phyloP scores from a whole-genome alignment of 768 basidiomycete genomes.

The Phylloporus arenicola region DNA sequence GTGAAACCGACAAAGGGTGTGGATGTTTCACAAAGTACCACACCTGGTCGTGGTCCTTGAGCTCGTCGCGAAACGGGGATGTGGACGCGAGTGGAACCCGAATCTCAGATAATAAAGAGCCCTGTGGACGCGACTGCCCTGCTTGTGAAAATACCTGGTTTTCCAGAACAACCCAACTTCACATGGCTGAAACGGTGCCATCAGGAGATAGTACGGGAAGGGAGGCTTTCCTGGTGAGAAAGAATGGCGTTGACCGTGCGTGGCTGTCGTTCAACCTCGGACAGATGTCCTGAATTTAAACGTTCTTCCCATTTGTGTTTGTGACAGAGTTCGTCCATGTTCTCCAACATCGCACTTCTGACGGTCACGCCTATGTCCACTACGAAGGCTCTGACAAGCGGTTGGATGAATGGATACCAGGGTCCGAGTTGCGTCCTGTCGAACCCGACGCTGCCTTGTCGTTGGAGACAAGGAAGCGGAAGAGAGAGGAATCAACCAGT shows the following conservation, averaged over 20 bases:
- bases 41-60: not conserved
- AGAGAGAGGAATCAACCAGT: constrained; percentile 16
- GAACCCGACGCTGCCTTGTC: constrained; percentile 21
- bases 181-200: constrained; percentile 19
- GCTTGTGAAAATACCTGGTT: not conserved
- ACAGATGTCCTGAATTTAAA: constrained; percentile 11
- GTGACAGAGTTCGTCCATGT: constrained; percentile 44
- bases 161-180: constrained; percentile 2
- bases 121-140: no score
- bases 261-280: constrained; percentile 13
- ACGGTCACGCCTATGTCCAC: constrained; percentile 62
- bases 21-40: not conserved
- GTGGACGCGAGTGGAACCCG: not conserved
- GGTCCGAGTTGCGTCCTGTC: constrained; percentile 31
- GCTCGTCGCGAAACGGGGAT: not conserved
- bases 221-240: constrained; percentile 26
- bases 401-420: constrained; percentile 69
- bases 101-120: not conserved
- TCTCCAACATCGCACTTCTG: constrained; percentile 40
- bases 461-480: constrained; percentile 29
- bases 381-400: constrained; percentile 66
- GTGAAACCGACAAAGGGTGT: not conserved
- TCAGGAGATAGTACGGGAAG: constrained; percentile 1
- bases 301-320: constrained; percentile 1
- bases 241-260: constrained; percentile 34